These are phyloP conservation scores for Pseudogymnoascus sp. DNA, from an alignment of 2,329 filamentous ascomycete species.

Conservation along the genomic window DNA sequence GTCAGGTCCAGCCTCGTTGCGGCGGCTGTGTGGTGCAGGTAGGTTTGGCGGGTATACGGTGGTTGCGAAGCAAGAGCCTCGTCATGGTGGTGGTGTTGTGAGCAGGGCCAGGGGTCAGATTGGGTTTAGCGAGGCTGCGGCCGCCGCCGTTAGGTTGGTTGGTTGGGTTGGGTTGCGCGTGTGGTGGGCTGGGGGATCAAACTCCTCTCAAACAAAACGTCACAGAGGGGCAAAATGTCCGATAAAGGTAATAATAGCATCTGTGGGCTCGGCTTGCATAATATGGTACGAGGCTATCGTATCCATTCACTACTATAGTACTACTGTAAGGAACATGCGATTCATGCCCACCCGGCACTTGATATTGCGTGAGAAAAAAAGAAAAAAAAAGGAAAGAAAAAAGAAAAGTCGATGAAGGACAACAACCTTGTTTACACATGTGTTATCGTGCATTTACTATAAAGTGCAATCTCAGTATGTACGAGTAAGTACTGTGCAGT, in stretches of 20 bases:
- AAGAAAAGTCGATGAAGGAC: neutral
- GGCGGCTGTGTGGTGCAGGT: neutral
- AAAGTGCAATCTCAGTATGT: neutral
- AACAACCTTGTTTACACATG: neutral
- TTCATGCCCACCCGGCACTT: neutral
- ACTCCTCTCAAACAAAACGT: neutral
- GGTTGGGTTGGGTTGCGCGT: neutral
- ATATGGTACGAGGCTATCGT: constrained; percentile 17
- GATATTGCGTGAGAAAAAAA: neutral
- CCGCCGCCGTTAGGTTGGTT: neutral
- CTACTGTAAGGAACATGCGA: constrained; percentile 47
- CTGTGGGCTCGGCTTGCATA: neutral
- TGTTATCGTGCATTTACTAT: neutral
- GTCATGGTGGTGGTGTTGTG: neutral
- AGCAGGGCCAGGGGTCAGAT: neutral
- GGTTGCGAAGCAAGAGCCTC: neutral
- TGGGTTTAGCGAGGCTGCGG: neutral
- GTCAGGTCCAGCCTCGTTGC: neutral
- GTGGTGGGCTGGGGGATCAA: neutral
- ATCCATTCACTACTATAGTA: constrained; percentile 27
- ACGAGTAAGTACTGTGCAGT: neutral
- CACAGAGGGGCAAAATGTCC: neutral
- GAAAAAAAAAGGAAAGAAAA: neutral
- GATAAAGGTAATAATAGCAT: neutral
- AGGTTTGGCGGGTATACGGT: neutral